These are phyloP conservation scores for Coemansia sp. DNA, from an alignment of 192 early-diverging fungal genomes.

Conservation along the genomic window DNA sequence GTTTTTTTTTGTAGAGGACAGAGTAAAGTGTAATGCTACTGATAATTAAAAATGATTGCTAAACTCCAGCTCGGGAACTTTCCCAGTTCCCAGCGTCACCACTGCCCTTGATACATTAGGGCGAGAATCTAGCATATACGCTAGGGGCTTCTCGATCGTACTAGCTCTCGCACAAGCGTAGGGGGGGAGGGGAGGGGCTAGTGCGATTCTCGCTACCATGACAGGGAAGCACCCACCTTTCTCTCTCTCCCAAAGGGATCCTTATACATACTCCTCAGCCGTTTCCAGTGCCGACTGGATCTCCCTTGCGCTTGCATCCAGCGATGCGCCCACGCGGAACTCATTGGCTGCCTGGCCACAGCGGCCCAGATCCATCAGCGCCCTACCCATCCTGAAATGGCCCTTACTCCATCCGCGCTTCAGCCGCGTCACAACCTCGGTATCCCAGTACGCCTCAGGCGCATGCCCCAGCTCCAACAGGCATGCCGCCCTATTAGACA, in stretches of 20 bases:
- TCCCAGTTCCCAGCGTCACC: background rate
- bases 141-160: too few species aligned
- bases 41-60: too few species aligned
- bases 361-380: constrained; percentile 78
- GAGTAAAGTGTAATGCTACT: too few species aligned
- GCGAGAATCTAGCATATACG: too few species aligned
- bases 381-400: constrained; percentile 78
- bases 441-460: constrained; percentile 70
- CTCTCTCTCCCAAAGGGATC: too few species aligned
- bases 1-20: too few species aligned
- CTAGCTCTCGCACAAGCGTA: too few species aligned
- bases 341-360: constrained; percentile 78
- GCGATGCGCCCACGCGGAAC: constrained; percentile 73
- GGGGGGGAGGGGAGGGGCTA: too few species aligned
- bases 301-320: constrained; percentile 72
- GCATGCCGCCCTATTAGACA: constrained; percentile 68
- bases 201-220: too few species aligned
- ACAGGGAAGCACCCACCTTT: too few species aligned
- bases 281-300: constrained; percentile 75
- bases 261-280: constrained; percentile 48
- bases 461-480: constrained; percentile 63
- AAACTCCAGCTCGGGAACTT: too few species aligned
- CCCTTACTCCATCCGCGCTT: constrained; percentile 74
- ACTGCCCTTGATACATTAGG: background rate
- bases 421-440: constrained; percentile 65